Evolutionary conservation across 495 filamentous ascomycete species (phyloP).

Genomic region (Darksidea phi): DNA sequence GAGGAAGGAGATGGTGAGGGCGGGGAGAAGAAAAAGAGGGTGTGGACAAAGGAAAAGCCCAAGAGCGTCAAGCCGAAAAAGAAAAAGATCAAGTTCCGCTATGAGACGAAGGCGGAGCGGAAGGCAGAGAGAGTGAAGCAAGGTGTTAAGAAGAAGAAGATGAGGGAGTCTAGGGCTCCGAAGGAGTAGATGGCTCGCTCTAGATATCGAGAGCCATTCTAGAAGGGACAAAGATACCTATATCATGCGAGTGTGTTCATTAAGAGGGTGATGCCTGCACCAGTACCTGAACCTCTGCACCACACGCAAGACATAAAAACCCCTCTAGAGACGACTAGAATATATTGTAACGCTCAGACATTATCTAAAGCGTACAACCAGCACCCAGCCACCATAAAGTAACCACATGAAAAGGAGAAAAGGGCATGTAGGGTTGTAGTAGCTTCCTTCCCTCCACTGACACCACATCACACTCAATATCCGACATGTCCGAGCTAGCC

Average conservation of each 20-base stretch:
- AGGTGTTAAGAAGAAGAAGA: slow-evolving; percentile 25
- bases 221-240: too few species aligned
- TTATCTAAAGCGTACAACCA: slow-evolving; percentile 14
- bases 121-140: slow-evolving; percentile 59
- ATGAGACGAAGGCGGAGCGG: slow-evolving; percentile 81
- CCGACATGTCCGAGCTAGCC: not conserved
- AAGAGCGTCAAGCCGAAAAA: slow-evolving; percentile 70
- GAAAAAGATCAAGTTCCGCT: slow-evolving; percentile 87
- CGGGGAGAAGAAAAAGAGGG: slow-evolving; percentile 37
- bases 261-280: too few species aligned
- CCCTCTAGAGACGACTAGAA: slow-evolving; percentile 1
- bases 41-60: slow-evolving; percentile 52
- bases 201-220: not conserved
- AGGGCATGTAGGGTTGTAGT: not conserved
- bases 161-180: slow-evolving; percentile 7
- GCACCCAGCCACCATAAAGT: not conserved
- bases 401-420: slow-evolving; percentile 1
- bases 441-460: not conserved
- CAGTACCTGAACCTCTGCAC: too few species aligned
- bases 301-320: not conserved
- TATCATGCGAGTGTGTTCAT: too few species aligned
- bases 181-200: slow-evolving; percentile 9
- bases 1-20: slow-evolving; percentile 41
- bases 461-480: not conserved
- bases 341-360: slow-evolving; percentile 18